These are phyloP conservation scores for Rubia balearica DNA, from an alignment of 305 asterid genomes.

Conservation along the genomic window DNA sequence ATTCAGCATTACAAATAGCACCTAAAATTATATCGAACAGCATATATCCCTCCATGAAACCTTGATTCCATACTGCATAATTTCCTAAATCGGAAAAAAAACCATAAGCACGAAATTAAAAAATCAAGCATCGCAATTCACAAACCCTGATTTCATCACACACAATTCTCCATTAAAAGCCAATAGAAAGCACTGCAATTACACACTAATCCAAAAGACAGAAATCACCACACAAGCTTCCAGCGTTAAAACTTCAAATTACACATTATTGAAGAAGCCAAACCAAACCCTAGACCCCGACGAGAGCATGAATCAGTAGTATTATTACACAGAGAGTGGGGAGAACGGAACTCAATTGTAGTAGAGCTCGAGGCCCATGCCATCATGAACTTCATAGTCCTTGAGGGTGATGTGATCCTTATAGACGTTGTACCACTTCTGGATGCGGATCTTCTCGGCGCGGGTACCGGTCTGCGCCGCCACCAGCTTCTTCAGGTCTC, in stretches of 20 bases:
- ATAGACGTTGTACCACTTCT: conserved; percentile 83
- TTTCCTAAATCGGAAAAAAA: neutral
- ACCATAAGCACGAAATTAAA: neutral
- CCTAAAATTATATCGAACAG: neutral
- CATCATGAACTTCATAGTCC: conserved; percentile 81
- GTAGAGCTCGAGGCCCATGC: conserved; percentile 58
- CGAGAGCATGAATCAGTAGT: no score
- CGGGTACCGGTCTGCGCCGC: conserved; percentile 95
- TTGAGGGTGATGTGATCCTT: conserved; percentile 86
- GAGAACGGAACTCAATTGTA: conserved; percentile 23
- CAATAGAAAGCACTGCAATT: neutral
- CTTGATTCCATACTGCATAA: neutral
- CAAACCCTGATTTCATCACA: neutral
- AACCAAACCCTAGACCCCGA: neutral
- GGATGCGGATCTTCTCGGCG: conserved; percentile 80
- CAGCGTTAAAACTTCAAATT: neutral
- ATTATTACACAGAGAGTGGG: neutral
- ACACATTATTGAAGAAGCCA: neutral
- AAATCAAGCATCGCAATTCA: neutral
- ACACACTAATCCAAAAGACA: neutral
- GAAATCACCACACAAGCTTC: neutral
- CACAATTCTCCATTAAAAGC: neutral
- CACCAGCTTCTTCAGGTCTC: conserved; percentile 84
- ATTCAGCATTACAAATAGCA: neutral
- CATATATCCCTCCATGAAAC: neutral